These are phyloP conservation scores for Shiraia bambusicola DNA, from an alignment of 2,329 filamentous ascomycete species.

Conservation along the genomic window DNA sequence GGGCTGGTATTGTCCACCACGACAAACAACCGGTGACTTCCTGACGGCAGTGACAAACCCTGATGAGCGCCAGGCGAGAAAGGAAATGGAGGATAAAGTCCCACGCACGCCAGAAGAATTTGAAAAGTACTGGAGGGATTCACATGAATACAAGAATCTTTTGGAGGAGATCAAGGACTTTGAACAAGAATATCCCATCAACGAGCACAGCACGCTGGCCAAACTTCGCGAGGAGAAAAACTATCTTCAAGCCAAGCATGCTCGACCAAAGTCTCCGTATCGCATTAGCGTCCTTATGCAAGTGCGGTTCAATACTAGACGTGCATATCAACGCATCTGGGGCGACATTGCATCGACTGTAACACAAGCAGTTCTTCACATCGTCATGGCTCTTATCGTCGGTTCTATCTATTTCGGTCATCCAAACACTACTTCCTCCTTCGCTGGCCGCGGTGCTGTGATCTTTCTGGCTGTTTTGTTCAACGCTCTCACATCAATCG, in stretches of 20 bases:
- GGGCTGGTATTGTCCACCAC: conserved; percentile 67
- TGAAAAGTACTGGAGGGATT: conserved; percentile 55
- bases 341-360: conserved; percentile 36
- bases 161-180: conserved; percentile 55
- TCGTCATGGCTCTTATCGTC: conserved; percentile 62
- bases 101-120: conserved; percentile 54
- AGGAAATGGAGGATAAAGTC: conserved; percentile 48
- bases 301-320: conserved; percentile 32
- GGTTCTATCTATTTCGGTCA: conserved; percentile 62
- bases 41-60: conserved; percentile 68
- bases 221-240: conserved; percentile 51
- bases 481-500: conserved; percentile 60
- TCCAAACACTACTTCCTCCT: conserved; percentile 53
- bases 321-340: conserved; percentile 39
- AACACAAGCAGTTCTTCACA: conserved; percentile 48
- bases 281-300: conserved; percentile 57
- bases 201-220: conserved; percentile 38
- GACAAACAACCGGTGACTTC: conserved; percentile 74
- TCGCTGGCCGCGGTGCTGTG: conserved; percentile 58
- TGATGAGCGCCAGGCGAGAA: conserved; percentile 45
- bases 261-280: conserved; percentile 59
- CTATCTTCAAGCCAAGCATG: conserved; percentile 55
- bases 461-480: conserved; percentile 63
- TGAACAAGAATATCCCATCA: conserved; percentile 50
- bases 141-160: conserved; percentile 47